Evolutionary conservation across 1,139 yeast genomes (phyloP).

Genomic region (Suhomyces choctaworum): DNA sequence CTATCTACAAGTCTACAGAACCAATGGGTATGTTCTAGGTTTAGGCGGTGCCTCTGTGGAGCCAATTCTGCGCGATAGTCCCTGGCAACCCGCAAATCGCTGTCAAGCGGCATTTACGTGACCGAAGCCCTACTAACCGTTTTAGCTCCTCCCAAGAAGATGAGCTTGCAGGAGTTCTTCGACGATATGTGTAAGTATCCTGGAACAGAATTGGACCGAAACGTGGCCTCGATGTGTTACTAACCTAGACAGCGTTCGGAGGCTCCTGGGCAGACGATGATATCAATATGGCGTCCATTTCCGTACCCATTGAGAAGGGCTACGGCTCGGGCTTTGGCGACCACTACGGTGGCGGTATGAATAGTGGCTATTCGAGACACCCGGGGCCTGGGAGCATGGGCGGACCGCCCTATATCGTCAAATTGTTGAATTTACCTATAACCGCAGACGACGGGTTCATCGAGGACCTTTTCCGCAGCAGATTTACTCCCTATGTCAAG

Average conservation of each 20-base stretch:
- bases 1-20: neutral
- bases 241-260: slow-evolving; percentile 30
- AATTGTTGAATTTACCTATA: slow-evolving; percentile 52
- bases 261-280: slow-evolving; percentile 82
- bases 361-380: slow-evolving; percentile 6
- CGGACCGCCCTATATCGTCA: slow-evolving; percentile 61
- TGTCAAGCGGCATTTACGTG: too few species aligned
- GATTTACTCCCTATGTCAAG: slow-evolving; percentile 42
- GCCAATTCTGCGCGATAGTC: too few species aligned
- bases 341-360: slow-evolving; percentile 11
- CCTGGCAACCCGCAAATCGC: too few species aligned
- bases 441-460: slow-evolving; percentile 40
- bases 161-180: slow-evolving; percentile 55
- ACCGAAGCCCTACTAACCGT: slow-evolving; percentile 18
- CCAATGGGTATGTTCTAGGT: slow-evolving; percentile 10
- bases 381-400: slow-evolving; percentile 14
- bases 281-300: slow-evolving; percentile 64
- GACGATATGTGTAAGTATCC: slow-evolving; percentile 50
- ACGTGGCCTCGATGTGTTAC: slow-evolving; percentile 5
- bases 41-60: too few species aligned
- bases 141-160: slow-evolving; percentile 39
- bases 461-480: slow-evolving; percentile 44
- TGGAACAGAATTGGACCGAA: too few species aligned
- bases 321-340: slow-evolving; percentile 11
- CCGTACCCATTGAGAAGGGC: slow-evolving; percentile 46